Evolutionary conservation across 495 filamentous ascomycete species (phyloP).

Genomic region (Astrothelium macrocarpum): DNA sequence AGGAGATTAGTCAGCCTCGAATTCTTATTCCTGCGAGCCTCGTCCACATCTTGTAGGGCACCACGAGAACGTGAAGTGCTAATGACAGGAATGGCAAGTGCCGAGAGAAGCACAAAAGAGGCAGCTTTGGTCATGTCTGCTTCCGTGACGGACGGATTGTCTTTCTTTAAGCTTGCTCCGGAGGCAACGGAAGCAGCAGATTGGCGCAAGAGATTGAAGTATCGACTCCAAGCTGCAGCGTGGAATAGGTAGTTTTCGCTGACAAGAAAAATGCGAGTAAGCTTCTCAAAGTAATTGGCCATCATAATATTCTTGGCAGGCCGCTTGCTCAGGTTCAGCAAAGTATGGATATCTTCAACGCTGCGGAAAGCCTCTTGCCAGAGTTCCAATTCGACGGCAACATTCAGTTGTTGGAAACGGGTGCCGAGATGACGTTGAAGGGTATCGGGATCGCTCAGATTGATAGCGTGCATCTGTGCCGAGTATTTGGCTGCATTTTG

Average conservation of each 20-base stretch:
- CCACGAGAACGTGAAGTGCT: conserved; percentile 94
- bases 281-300: conserved; percentile 99
- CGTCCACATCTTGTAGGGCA: conserved; percentile 91
- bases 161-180: conserved; percentile 80
- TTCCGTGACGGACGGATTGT: conserved; percentile 82
- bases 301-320: conserved; percentile 99
- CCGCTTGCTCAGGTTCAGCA: conserved; percentile 96
- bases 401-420: conserved; percentile 95
- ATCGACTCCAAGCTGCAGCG: conserved; percentile 90
- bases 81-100: conserved; percentile 94
- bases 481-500: conserved; percentile 99
- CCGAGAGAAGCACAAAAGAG: conserved; percentile 92
- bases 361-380: conserved; percentile 99
- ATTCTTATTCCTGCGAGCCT: conserved; percentile 98
- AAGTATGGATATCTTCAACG: conserved; percentile 97
- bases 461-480: conserved; percentile 97
- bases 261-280: conserved; percentile 95
- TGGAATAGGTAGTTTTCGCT: conserved; percentile 99
- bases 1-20: conserved; percentile 89
- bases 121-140: conserved; percentile 79
- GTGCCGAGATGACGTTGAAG: conserved; percentile 95
- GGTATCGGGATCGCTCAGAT: conserved; percentile 94
- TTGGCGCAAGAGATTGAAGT: conserved; percentile 90
- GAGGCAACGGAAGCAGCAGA: conserved; percentile 76
- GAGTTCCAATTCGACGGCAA: conserved; percentile 92